Evolutionary conservation across 148 eudicot genomes (phyloP), one percentile per base, ranked within the genome.

Genomic region (Vaccinium vitisidaea): DNA sequence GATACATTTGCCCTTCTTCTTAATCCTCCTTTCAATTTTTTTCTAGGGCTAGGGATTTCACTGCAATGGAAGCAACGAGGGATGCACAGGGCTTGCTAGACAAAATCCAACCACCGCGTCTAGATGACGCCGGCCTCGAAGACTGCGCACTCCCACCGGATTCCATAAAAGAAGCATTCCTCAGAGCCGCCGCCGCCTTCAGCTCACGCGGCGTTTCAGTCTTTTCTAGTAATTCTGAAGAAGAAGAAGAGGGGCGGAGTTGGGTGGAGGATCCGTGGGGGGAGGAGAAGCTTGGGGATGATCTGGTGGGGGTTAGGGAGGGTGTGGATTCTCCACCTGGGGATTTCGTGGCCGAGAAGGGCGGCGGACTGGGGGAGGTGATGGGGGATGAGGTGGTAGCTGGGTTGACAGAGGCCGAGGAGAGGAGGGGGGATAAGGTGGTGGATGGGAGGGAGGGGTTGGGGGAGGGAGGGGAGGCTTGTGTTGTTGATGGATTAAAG

Each of bases 71-170:
- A 74, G 85, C 88, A 16, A 84, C 87, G 2, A 67, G 55, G 19
- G 90, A 82, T 46, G 82, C 71, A 6, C 36, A 71, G n/a, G 84
- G 82, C 18, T 58, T 88, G 16, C 36, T 90, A 1, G 83, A 83
- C 58, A 82, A 87, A 75, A 86, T 92, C 77, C 77, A 36, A 32
- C 98, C 99, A 30, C 99, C 99, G 32, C 86, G 87, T 2, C 87
- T 91, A 63, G 98, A 94, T 83, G 97, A 96, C 73, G 95, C 99
- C 30, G 97, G 98, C 83, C 95, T 96, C 49, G 98, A 96, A 85
- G 95, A 94, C 89, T 94, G 98, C 76, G 95, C 97, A 0, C 90
- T 94, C 2, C 95, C 99, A 1, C 94, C 94, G 3, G 94, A 92
- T 39, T 90, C 92, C 15, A 94, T 94, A 90, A 87, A 86, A 14